A percentile compares a stretch with the other conserved stretches of the same genome.
phyloP scores from a whole-genome alignment of 306 rosid species.

The Luffa acutangula region DNA sequence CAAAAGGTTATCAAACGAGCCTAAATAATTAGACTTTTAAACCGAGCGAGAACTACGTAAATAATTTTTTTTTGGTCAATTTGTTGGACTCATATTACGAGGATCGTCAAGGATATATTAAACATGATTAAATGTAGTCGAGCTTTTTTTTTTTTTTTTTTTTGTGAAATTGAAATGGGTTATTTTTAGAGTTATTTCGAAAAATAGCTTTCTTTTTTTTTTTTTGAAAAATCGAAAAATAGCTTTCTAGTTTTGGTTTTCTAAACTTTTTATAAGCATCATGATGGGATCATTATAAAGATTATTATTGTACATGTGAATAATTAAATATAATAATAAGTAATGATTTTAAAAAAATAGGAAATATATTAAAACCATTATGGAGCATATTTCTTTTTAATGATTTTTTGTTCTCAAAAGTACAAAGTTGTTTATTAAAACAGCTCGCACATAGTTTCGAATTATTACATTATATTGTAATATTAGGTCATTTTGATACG shows the following conservation, averaged over 20 bases:
- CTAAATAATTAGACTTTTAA: too few relatives aligned
- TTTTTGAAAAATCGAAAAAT: too few relatives aligned
- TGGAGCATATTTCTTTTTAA: background rate
- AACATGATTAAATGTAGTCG: too few relatives aligned
- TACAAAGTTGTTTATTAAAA: background rate
- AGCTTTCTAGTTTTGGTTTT: background rate
- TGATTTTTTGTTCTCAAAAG: background rate
- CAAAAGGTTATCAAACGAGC: too few relatives aligned
- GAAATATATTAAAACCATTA: background rate
- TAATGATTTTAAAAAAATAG: background rate
- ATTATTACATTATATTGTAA: background rate
- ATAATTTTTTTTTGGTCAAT: too few relatives aligned
- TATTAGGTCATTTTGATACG: background rate
- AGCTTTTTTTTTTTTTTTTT: too few relatives aligned
- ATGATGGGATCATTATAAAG: background rate
- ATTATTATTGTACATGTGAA: background rate
- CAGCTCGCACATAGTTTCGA: background rate
- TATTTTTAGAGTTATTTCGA: too few relatives aligned
- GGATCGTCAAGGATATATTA: too few relatives aligned
- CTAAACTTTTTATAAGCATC: background rate
- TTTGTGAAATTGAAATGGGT: too few relatives aligned
- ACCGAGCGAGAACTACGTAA: too few relatives aligned
- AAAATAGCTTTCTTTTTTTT: too few relatives aligned
- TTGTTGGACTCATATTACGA: too few relatives aligned
- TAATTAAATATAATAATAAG: background rate